Evolutionary conservation across 768 basidiomycete species (phyloP), one percentile per base, ranked within the genome.

Genomic region (button mushroom (Agaricus bisporus)): DNA sequence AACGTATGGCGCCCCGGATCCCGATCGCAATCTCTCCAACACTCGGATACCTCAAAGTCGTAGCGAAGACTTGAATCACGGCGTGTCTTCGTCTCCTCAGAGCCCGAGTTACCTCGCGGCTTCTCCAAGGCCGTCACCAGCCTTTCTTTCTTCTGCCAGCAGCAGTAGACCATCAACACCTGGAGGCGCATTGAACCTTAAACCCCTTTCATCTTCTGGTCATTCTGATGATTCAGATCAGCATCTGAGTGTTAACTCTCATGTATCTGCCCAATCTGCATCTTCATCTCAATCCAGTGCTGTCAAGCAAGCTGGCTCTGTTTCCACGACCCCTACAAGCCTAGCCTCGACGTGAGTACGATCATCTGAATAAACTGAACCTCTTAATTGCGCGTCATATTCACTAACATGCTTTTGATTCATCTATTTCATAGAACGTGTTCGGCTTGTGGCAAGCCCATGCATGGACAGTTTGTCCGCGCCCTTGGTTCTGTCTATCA

Each of bases 381-480:
- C 45, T 38, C 38, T 48, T 42, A 28, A 39, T 36, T 50, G 39
- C 37, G 50, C 51, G 57, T 47, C 46, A 42, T 54, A 55, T 57
- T 48, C 55, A 56, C 63, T 62, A 54, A 59, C 58, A 28, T 61
- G 63, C 59, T 64, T 66, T 66, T 67, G 32, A 65, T 49, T 49
- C 58, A 59, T 57, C 52, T 44, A 57, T 48, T 55, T 59, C 55
- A 26, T 60, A 89, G 88, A 60, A 75, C 79, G 68, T 91, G 89
- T 63, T 81, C 85, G 22, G 81, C 89, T 11, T 91, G 89, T 63
- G 84, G 83, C 38, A 84, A 85, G 64, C 70, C 82, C 37, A 89
- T 98, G 83, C 87, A 93, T 56, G 95, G 97, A 11, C 93, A 95
- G 44, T 98, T 98, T 70, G 97, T 99, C 35, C 82, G 97, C 55